A percentile compares a stretch with the other conserved stretches of the same genome.
Conservation (phyloP, 768 basidiomycete species). For the Favolaschia claudopus region DNA sequence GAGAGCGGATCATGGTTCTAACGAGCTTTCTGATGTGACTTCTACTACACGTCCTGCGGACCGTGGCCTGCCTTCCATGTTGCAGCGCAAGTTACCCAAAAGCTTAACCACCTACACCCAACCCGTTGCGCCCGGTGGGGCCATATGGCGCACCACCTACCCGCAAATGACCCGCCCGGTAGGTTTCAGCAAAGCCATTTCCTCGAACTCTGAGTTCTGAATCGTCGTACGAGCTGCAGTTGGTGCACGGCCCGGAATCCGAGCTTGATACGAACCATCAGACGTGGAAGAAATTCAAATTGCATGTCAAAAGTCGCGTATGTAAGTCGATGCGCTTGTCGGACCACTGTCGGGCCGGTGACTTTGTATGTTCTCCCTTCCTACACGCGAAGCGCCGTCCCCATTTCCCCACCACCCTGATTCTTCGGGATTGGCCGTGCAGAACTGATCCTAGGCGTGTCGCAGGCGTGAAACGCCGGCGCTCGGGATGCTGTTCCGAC, state of each 20-base stretch:
- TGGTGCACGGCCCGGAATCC: conserved; percentile 1
- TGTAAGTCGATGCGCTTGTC: not conserved
- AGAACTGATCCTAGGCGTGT: not conserved
- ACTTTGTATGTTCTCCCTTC: not conserved
- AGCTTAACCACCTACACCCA: too few relatives aligned
- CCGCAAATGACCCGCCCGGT: too few relatives aligned
- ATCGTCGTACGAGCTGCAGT: too few relatives aligned
- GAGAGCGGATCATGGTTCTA: too few relatives aligned
- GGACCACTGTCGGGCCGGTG: conserved; percentile 10
- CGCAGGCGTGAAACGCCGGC: not conserved
- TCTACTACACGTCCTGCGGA: too few relatives aligned
- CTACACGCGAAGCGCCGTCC: conserved; percentile 10
- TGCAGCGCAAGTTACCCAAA: too few relatives aligned
- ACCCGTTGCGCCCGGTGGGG: too few relatives aligned
- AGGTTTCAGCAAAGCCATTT: too few relatives aligned
- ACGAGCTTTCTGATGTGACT: too few relatives aligned
- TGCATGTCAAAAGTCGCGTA: not conserved
- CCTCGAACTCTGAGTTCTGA: too few relatives aligned
- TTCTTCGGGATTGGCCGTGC: not conserved
- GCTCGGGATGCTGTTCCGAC: conserved; percentile 4
- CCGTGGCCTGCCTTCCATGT: too few relatives aligned
- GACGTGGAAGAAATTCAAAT: not conserved
- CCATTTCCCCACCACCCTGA: not conserved
- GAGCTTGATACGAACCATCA: not conserved
- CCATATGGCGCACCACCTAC: too few relatives aligned